Evolutionary conservation across 129 eudicot genomes (phyloP).

Genomic region (Arctium minus): DNA sequence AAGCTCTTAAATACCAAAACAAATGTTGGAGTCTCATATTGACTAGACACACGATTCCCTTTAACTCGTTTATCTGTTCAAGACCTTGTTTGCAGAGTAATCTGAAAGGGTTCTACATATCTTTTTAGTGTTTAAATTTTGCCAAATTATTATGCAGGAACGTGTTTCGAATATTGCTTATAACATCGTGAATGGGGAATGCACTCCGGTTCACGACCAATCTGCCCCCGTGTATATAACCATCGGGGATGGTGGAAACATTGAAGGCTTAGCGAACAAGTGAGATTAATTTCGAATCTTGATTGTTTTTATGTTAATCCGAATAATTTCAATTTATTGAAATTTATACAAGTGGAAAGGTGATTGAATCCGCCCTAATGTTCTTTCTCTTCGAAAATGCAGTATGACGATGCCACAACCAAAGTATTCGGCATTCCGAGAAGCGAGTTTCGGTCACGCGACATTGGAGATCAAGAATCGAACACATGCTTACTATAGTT

Average conservation of each 20-base stretch:
- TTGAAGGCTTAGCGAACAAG: slow-evolving; percentile 59
- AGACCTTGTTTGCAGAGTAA: too few species aligned
- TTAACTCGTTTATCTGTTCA: not conserved
- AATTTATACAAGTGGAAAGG: not conserved
- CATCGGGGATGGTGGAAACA: slow-evolving; percentile 61
- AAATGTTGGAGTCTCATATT: not conserved
- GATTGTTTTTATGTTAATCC: not conserved
- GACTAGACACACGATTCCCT: not conserved
- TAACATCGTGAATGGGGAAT: slow-evolving; percentile 49
- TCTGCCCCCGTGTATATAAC: slow-evolving; percentile 64
- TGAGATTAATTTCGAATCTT: slow-evolving; percentile 13
- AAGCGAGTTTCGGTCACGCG: slow-evolving; percentile 65
- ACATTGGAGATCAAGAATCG: slow-evolving; percentile 54
- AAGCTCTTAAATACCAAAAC: slow-evolving; percentile 6
- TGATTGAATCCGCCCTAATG: not conserved
- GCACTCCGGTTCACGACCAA: slow-evolving; percentile 42
- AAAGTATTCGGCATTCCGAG: slow-evolving; percentile 53
- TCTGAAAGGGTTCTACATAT: not conserved
- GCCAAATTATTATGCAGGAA: slow-evolving; percentile 20
- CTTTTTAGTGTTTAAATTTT: not conserved
- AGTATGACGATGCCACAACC: slow-evolving; percentile 71
- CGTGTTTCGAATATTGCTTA: slow-evolving; percentile 57
- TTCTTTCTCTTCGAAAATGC: not conserved
- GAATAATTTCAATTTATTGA: not conserved
- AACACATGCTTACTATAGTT: slow-evolving; percentile 51